phyloP scores from a whole-genome alignment of 78 protist genomes.

The Emiliania huxleyi region DNA sequence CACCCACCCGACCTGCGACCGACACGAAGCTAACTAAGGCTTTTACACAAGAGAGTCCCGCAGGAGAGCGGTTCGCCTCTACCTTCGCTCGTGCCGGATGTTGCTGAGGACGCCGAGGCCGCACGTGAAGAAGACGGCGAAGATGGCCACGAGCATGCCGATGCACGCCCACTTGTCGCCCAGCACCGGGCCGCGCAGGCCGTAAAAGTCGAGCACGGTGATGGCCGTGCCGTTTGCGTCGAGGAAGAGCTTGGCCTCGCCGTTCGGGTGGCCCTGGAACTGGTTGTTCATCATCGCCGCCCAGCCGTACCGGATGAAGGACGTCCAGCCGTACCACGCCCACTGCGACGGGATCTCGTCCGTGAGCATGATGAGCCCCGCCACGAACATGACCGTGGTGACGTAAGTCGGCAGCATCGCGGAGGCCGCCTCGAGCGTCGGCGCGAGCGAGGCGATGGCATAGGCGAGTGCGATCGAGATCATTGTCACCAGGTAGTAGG shows the following conservation, averaged over 20 bases:
- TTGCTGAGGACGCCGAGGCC: not conserved
- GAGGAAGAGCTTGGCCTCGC: not conserved
- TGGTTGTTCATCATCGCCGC: conserved; percentile 35
- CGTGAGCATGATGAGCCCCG: not conserved
- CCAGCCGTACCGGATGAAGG: conserved; percentile 31
- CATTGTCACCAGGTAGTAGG: conserved; percentile 23
- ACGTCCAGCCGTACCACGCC: conserved; percentile 16
- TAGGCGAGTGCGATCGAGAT: not conserved
- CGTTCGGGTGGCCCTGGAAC: not conserved
- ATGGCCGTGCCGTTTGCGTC: not conserved
- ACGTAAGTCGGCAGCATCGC: conserved; percentile 30
- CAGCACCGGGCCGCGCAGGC: not conserved
- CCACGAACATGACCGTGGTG: conserved; percentile 16
- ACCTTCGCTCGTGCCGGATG: too few species aligned
- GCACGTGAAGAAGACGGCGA: not conserved
- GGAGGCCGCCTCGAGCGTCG: conserved; percentile 25
- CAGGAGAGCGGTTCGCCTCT: too few species aligned
- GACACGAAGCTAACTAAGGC: too few species aligned
- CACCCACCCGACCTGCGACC: too few species aligned
- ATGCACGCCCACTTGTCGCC: not conserved
- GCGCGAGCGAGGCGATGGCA: conserved; percentile 4
- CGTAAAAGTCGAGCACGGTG: conserved; percentile 24
- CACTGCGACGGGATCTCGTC: conserved; percentile 19
- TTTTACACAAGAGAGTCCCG: too few species aligned
- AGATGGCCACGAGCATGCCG: not conserved